Conservation (phyloP, 805 yeast genomes). For the Wickerhamiella nectarea region DNA sequence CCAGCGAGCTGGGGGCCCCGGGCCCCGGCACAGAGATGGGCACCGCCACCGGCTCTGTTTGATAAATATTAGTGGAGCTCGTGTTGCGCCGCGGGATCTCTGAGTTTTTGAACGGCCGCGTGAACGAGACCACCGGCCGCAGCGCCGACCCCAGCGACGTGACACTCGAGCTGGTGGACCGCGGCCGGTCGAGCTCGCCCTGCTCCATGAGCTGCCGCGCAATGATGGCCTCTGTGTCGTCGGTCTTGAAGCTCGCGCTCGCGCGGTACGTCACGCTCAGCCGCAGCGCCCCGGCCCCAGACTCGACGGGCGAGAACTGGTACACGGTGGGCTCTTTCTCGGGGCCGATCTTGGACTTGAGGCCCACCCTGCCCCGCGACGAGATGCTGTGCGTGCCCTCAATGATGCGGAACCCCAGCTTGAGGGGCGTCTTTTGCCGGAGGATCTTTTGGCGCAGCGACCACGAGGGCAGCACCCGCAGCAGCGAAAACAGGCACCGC, state of each 20-base stretch:
- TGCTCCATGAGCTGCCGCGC: slow-evolving; percentile 40
- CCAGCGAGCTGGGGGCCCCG: slow-evolving; percentile 4
- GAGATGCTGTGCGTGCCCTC: slow-evolving; percentile 71
- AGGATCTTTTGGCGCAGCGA: slow-evolving; percentile 37
- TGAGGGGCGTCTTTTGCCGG: slow-evolving; percentile 31
- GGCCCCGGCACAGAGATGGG: no score
- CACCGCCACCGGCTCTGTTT: slow-evolving; percentile 6
- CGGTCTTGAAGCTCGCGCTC: slow-evolving; percentile 52
- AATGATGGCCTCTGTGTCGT: slow-evolving; percentile 50
- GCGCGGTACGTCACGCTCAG: slow-evolving; percentile 69
- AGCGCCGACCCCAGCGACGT: slow-evolving; percentile 5
- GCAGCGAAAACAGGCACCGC: slow-evolving; percentile 54
- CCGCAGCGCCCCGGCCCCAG: slow-evolving; percentile 60
- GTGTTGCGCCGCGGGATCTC: slow-evolving; percentile 2
- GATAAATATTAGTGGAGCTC: slow-evolving; percentile 1
- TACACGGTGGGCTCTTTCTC: slow-evolving; percentile 45
- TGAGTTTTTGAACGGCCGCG: slow-evolving; percentile 12
- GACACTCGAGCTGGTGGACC: slow-evolving; percentile 9
- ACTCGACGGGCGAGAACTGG: slow-evolving; percentile 54
- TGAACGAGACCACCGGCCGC: slow-evolving; percentile 26
- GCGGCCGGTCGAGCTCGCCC: slow-evolving; percentile 27
- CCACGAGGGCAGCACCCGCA: slow-evolving; percentile 59
- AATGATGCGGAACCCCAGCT: slow-evolving; percentile 42
- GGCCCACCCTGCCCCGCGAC: slow-evolving; percentile 73
- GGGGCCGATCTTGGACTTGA: slow-evolving; percentile 49